A percentile compares a stretch with the other conserved stretches of the same genome.
Conservation (phyloP, 176 grass and related monocot genomes). For the Eragrostis curvula region DNA sequence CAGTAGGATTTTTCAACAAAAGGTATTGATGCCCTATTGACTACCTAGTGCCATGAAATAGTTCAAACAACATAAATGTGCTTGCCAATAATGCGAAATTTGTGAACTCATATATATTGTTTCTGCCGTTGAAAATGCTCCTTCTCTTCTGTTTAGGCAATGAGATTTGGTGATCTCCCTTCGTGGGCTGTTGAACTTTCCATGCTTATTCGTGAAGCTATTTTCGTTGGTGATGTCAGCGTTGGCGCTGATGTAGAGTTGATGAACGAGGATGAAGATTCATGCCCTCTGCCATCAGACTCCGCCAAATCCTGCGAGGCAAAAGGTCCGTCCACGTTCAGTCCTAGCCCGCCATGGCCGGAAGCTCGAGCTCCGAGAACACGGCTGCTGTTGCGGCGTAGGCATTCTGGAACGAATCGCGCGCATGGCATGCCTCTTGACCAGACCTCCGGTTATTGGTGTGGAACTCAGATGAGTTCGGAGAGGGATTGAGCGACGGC, state of each 20-base stretch:
- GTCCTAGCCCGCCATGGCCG: no score
- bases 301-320: no score
- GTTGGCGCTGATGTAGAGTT: constrained; percentile 12
- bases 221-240: constrained; percentile 52
- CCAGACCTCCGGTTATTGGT: no score
- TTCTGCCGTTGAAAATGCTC: background rate
- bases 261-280: constrained; percentile 53
- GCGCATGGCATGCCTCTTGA: no score
- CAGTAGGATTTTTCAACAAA: background rate
- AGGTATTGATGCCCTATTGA: background rate
- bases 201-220: constrained; percentile 56
- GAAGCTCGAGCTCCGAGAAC: no score
- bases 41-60: background rate
- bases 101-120: background rate
- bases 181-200: constrained; percentile 73
- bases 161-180: constrained; percentile 91
- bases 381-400: no score
- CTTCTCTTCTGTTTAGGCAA: no score
- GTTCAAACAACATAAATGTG: background rate
- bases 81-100: background rate
- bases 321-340: no score
- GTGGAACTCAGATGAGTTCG: no score
- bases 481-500: no score
- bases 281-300: no score
- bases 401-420: no score